Base-by-base conservation (phyloP, 257 asterid genomes). In the Datura wrightii region DNA sequence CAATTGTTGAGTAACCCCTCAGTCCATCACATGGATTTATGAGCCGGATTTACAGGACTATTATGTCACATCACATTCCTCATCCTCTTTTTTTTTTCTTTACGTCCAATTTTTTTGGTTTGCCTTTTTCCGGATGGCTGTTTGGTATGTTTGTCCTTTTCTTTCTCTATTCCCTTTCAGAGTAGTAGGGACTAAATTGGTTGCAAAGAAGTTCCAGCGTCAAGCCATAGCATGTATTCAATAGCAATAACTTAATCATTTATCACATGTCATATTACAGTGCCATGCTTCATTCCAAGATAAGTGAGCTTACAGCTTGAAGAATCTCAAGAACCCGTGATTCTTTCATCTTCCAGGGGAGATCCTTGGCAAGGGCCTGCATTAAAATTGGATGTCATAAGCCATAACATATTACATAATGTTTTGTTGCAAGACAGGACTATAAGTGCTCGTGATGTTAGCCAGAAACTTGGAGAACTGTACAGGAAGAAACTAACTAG, bases 331-430 rank as follows among this genome's bases (percentile, higher is more conserved):
- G 87, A 86, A 97, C 99, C 37, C 98, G 91, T 0, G 99, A 92
- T 60, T 97, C 99, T 91, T 93, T 97, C 96, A 95, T 89, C 90
- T 92, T 95, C 99, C 99, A 97, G 11, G 99, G 99, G 83, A 93
- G 94, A 87, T 97, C 99, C 91, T 95, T 95, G 79, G 95, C 99
- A 90, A 97, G 90, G 52, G 99, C 99, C 99, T 97, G 89, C 79
- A 62, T 50, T 50, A 54, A 34, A 82, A 87, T 15, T 55, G 62
- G 63, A 53, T 50, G 63, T 52, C 63, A 52, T 7, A 52, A 1
- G 31, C 3, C 34, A 52, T 36, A 78, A 78, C 44, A 31, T 15
- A 52, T 4, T 52, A 78, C 34, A 14, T 3, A 31, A 78, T 1
- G 31, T 16, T 76, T 52, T 24, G 82, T 53, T 50, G 63, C 44